Percentiles rank a stretch among this genome's conserved stretches.
Evolutionary conservation across 192 early-diverging fungal species (phyloP).

Genomic region (Obelidium mucronatum): DNA sequence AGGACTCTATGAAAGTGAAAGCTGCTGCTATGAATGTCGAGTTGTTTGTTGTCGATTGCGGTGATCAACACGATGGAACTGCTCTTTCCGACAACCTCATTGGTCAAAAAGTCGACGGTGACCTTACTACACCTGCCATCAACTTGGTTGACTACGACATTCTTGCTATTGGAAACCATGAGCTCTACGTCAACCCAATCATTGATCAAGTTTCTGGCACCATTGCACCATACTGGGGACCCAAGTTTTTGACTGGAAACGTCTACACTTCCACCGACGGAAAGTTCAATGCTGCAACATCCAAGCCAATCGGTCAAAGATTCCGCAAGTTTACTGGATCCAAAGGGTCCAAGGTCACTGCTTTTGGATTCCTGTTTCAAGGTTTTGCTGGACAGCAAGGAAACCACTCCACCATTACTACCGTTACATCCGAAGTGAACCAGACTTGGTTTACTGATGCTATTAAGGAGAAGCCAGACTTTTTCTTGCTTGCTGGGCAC

Average conservation of each 20-base stretch:
- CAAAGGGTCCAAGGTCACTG: conserved; percentile 56
- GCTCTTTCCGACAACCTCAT: neutral
- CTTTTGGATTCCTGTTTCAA: conserved; percentile 60
- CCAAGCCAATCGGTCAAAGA: conserved; percentile 20
- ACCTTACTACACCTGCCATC: conserved; percentile 40
- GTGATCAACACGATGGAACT: conserved; percentile 55
- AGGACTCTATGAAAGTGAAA: conserved; percentile 55
- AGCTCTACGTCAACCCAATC: conserved; percentile 40
- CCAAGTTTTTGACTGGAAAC: conserved; percentile 43
- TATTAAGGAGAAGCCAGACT: conserved; percentile 53
- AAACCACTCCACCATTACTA: conserved; percentile 43
- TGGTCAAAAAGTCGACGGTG: neutral
- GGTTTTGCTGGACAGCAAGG: neutral
- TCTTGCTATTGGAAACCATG: conserved; percentile 54
- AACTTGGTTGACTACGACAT: conserved; percentile 49
- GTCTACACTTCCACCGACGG: conserved; percentile 34
- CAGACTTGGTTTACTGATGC: conserved; percentile 61
- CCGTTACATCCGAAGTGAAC: conserved; percentile 53
- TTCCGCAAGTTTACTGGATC: conserved; percentile 44
- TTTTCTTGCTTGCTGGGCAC: conserved; percentile 60
- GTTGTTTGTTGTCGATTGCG: conserved; percentile 62
- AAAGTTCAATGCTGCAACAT: neutral
- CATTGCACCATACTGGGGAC: conserved; percentile 38
- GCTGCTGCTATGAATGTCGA: conserved; percentile 53
- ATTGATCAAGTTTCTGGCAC: conserved; percentile 26